Evolutionary conservation across 176 grass and related monocot species (phyloP).

Genomic region (Zizania latifolia): DNA sequence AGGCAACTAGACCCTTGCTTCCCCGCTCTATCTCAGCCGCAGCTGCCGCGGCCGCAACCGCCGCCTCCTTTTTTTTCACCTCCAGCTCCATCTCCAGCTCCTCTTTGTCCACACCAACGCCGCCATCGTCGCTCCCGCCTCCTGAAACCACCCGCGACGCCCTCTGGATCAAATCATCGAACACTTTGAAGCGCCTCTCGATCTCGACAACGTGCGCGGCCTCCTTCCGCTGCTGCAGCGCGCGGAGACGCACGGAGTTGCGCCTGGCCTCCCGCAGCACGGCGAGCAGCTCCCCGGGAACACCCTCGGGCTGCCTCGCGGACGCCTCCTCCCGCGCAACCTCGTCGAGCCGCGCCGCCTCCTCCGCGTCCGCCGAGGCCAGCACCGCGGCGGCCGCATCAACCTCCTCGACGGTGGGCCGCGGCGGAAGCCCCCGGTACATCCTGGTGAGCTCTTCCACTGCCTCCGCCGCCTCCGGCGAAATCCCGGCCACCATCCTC

Average conservation of each 20-base stretch:
- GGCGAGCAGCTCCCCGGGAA: conserved; percentile 53
- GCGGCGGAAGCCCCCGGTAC: conserved; percentile 58
- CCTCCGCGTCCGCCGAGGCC: conserved; percentile 47
- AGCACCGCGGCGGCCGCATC: conserved; percentile 72
- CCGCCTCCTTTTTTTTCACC: not conserved
- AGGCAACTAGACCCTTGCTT: conserved; percentile 9
- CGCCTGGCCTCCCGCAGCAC: conserved; percentile 67
- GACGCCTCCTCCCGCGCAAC: conserved; percentile 33
- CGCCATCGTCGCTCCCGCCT: not conserved
- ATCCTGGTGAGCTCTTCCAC: conserved; percentile 72
- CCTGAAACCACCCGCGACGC: conserved; percentile 45
- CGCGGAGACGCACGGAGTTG: conserved; percentile 50
- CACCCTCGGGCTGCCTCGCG: conserved; percentile 26
- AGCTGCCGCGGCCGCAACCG: not conserved
- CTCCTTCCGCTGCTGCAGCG: conserved; percentile 76
- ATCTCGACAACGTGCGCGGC: conserved; percentile 66
- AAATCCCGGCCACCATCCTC: conserved; percentile 19
- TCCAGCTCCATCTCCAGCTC: conserved; percentile 41
- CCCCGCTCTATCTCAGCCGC: conserved; percentile 22
- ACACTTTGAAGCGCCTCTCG: conserved; percentile 62
- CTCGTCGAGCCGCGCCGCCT: conserved; percentile 58
- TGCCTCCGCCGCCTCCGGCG: conserved; percentile 28
- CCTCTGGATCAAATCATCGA: conserved; percentile 80
- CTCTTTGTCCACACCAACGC: not conserved
- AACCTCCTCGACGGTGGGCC: conserved; percentile 70